Evolutionary conservation across 805 yeast species (phyloP).

Genomic region (Kodamaea laetipori): DNA sequence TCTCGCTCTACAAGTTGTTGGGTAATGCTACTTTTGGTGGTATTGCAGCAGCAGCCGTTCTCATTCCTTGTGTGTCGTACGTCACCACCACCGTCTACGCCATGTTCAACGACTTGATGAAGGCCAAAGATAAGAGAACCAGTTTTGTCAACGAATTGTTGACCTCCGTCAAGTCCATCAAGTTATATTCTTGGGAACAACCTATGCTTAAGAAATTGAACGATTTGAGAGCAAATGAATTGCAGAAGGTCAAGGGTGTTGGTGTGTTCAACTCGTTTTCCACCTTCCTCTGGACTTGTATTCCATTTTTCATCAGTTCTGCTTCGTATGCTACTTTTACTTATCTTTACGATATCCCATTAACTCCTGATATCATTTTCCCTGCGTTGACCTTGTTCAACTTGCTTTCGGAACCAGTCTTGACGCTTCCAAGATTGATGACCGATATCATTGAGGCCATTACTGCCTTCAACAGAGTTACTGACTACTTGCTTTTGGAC

Average conservation of each 20-base stretch:
- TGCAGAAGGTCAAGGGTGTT: slow-evolving; percentile 27
- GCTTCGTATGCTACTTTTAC: slow-evolving; percentile 35
- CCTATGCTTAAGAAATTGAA: slow-evolving; percentile 39
- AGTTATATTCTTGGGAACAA: slow-evolving; percentile 45
- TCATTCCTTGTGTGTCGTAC: slow-evolving; percentile 34
- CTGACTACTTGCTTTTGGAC: slow-evolving; percentile 33
- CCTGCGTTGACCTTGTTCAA: slow-evolving; percentile 44
- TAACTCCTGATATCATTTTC: slow-evolving; percentile 41
- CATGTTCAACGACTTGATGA: slow-evolving; percentile 31
- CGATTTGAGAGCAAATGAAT: slow-evolving; percentile 37
- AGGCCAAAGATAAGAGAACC: slow-evolving; percentile 39
- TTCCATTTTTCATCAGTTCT: slow-evolving; percentile 40
- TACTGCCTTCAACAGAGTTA: slow-evolving; percentile 37
- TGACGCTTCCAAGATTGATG: slow-evolving; percentile 34
- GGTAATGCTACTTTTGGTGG: slow-evolving; percentile 43
- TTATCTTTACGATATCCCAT: slow-evolving; percentile 23
- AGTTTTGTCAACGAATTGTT: slow-evolving; percentile 41
- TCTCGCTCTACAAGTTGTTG: slow-evolving; percentile 35
- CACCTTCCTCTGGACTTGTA: slow-evolving; percentile 38
- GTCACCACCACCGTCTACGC: slow-evolving; percentile 29
- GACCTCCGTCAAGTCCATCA: slow-evolving; percentile 39
- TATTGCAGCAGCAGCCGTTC: slow-evolving; percentile 29
- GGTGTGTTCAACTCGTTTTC: slow-evolving; percentile 37
- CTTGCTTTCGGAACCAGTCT: slow-evolving; percentile 37
- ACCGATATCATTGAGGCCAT: slow-evolving; percentile 31